A percentile compares a stretch with the other conserved stretches of the same genome.
Conservation (phyloP, 2,329 filamentous ascomycete genomes). For the Monilinia vaccinii-corymbosi region DNA sequence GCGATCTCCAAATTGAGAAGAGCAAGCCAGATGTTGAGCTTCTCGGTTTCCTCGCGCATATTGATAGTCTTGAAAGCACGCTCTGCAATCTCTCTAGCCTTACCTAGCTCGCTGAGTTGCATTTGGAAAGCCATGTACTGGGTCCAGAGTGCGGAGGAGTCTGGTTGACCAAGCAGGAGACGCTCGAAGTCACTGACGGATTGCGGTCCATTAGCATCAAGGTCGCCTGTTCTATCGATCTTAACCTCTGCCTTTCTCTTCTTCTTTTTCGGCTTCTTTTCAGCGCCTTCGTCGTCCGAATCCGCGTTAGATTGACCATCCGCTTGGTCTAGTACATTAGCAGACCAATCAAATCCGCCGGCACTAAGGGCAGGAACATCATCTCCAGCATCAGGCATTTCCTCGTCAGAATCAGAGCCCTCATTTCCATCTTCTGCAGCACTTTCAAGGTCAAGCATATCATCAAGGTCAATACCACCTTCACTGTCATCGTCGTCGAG, state of each 20-base stretch:
- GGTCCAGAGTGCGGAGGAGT: conserved; percentile 91
- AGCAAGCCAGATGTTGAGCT: conserved; percentile 91
- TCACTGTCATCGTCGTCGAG: conserved; percentile 39
- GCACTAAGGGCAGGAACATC: conserved; percentile 51
- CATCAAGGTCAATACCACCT: conserved; percentile 27
- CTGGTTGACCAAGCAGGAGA: conserved; percentile 80
- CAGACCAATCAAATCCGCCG: conserved; percentile 83
- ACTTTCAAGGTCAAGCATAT: conserved; percentile 35
- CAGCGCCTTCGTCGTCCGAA: conserved; percentile 33
- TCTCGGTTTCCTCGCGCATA: conserved; percentile 83
- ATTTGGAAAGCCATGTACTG: conserved; percentile 99
- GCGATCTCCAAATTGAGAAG: conserved; percentile 89
- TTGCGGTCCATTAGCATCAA: conserved; percentile 81
- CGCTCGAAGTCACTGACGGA: conserved; percentile 89
- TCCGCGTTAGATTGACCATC: conserved; percentile 35
- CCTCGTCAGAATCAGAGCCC: conserved; percentile 26
- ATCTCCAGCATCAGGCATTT: conserved; percentile 23
- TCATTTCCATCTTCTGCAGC: conserved; percentile 23
- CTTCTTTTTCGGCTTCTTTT: conserved; percentile 52
- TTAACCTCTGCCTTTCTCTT: conserved; percentile 67
- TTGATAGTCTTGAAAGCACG: conserved; percentile 86
- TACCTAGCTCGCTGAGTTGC: conserved; percentile 78
- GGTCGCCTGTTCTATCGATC: conserved; percentile 82
- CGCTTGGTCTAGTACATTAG: conserved; percentile 51
- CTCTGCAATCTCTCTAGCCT: conserved; percentile 82